phyloP scores from a whole-genome alignment of 495 filamentous ascomycete genomes.

The Penicillium cosmopolitanum region DNA sequence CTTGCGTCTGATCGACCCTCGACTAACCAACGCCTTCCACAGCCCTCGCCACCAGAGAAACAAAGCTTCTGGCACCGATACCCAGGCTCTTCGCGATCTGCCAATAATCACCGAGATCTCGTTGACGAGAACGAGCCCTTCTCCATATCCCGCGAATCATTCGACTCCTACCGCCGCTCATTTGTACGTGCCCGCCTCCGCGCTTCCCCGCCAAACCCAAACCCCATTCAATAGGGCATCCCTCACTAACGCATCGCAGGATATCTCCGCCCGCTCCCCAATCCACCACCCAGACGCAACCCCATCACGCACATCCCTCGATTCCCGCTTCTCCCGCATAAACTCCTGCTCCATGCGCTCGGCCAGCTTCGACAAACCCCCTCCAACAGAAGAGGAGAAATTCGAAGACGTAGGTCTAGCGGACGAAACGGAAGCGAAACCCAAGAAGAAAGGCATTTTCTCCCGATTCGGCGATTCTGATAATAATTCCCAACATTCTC shows the following conservation, averaged over 20 bases:
- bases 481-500: background rate
- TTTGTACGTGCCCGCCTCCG: conserved; percentile 76
- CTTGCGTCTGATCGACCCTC: background rate
- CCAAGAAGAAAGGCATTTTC: conserved; percentile 83
- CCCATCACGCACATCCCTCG: conserved; percentile 74
- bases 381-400: conserved; percentile 68
- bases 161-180: conserved; percentile 95
- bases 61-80: conserved; percentile 81
- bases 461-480: conserved; percentile 72
- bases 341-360: conserved; percentile 54
- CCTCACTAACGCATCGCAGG: conserved; percentile 50
- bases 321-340: conserved; percentile 66
- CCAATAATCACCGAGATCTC: conserved; percentile 66
- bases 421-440: conserved; percentile 71
- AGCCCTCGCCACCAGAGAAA: conserved; percentile 92
- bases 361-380: conserved; percentile 54
- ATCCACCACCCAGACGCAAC: conserved; percentile 59
- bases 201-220: background rate
- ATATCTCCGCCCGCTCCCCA: conserved; percentile 89
- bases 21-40: conserved; percentile 24
- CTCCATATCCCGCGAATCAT: conserved; percentile 95
- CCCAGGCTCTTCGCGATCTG: conserved; percentile 66
- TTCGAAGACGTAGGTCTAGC: conserved; percentile 93
- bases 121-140: conserved; percentile 89
- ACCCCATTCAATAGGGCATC: background rate